Percentiles rank a stretch among this genome's conserved stretches.
These are phyloP conservation scores for Pleurotus platypus DNA, from an alignment of 768 basidiomycete genomes.

Conservation along the genomic window DNA sequence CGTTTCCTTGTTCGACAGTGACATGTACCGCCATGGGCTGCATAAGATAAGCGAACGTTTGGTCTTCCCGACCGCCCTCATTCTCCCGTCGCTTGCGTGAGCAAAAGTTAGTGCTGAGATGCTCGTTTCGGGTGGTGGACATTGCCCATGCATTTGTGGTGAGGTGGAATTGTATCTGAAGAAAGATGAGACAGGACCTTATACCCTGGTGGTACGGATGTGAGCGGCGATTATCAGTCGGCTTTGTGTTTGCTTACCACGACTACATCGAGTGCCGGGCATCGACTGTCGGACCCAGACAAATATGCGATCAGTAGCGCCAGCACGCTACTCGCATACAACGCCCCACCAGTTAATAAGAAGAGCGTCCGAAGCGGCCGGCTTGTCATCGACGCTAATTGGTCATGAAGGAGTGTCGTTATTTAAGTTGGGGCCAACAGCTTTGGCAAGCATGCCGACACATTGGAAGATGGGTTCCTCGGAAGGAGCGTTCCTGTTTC, in stretches of 20 bases:
- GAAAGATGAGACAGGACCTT: neutral
- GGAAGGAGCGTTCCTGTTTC: slow-evolving; percentile 85
- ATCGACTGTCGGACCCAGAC: neutral
- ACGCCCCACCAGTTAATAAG: neutral
- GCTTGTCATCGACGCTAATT: slow-evolving; percentile 45
- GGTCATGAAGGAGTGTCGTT: slow-evolving; percentile 93
- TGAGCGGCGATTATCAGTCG: neutral
- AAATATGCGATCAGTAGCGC: neutral
- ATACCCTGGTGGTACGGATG: neutral
- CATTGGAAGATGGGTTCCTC: slow-evolving; percentile 98
- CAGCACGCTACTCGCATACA: neutral
- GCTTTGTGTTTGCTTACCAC: neutral
- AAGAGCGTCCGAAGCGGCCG: too few species aligned
- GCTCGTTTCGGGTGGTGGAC: too few species aligned
- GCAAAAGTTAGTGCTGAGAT: too few species aligned
- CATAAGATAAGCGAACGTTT: too few species aligned
- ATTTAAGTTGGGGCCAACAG: slow-evolving; percentile 86
- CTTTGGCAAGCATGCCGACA: slow-evolving; percentile 91
- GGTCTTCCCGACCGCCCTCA: too few species aligned
- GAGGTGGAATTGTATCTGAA: neutral
- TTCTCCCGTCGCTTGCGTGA: too few species aligned
- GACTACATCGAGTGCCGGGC: neutral
- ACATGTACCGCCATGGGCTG: too few species aligned
- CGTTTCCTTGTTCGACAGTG: too few species aligned
- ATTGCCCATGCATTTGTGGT: neutral